These are phyloP conservation scores for Quercus robur DNA, from an alignment of 306 rosid genomes.

Conservation along the genomic window DNA sequence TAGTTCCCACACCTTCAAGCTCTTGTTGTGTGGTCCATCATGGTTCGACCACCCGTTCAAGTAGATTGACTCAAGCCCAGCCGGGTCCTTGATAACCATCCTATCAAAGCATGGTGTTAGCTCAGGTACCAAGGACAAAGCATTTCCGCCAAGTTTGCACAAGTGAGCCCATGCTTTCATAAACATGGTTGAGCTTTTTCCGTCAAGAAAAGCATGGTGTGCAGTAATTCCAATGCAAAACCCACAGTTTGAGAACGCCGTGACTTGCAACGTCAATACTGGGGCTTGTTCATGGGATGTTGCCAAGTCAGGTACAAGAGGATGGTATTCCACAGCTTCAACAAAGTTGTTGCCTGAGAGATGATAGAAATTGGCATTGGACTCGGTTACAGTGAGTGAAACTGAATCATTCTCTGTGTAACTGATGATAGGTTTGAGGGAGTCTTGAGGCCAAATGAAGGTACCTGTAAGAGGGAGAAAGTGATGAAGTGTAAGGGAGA, in stretches of 20 bases:
- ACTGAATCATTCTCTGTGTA: slow-evolving; percentile 15
- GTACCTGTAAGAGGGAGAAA: slow-evolving; percentile 19
- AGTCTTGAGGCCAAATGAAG: slow-evolving; percentile 17
- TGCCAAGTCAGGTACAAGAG: slow-evolving; percentile 5
- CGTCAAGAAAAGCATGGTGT: slow-evolving; percentile 34
- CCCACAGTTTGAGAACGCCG: slow-evolving; percentile 25
- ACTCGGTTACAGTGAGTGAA: slow-evolving; percentile 20
- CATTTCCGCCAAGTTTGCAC: neutral
- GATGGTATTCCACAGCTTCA: slow-evolving; percentile 10
- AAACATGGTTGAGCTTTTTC: slow-evolving; percentile 17
- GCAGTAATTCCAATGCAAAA: slow-evolving; percentile 24
- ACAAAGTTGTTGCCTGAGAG: slow-evolving; percentile 1
- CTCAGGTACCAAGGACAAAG: neutral
- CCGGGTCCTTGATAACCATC: neutral
- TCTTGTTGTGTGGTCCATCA: slow-evolving; percentile 8
- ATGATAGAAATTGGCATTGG: neutral
- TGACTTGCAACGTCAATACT: slow-evolving; percentile 24
- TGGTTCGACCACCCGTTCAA: neutral
- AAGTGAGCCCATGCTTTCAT: slow-evolving; percentile 23
- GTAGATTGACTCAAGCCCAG: neutral
- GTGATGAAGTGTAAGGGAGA: slow-evolving; percentile 22
- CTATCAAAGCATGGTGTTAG: slow-evolving; percentile 3
- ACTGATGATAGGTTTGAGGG: slow-evolving; percentile 14
- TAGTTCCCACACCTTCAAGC: neutral
- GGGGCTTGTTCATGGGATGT: slow-evolving; percentile 11